phyloP scores from a whole-genome alignment of 129 eudicot genomes.

The Flaveria linearis region DNA sequence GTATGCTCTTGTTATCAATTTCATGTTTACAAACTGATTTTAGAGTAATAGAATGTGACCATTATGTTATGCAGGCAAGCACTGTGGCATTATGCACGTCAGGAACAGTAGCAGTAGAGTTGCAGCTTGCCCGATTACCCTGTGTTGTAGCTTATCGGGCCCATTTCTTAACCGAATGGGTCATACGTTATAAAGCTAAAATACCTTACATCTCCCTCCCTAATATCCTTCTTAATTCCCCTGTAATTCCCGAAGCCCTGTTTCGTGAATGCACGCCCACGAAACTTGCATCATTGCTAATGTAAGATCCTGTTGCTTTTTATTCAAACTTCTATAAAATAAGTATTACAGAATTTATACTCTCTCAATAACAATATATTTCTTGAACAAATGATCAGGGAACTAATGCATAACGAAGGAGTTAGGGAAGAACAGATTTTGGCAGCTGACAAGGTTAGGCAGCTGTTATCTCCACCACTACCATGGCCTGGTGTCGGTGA shows the following conservation, averaged over 20 bases:
- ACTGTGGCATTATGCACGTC: constrained; percentile 84
- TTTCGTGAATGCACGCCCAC: constrained; percentile 71
- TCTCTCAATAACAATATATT: not conserved
- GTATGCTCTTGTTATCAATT: not conserved
- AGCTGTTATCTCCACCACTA: constrained; percentile 43
- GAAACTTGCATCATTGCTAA: constrained; percentile 56
- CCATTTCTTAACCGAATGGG: constrained; percentile 80
- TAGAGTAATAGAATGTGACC: not conserved
- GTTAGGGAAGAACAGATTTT: constrained; percentile 47
- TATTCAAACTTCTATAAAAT: not conserved
- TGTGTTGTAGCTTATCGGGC: constrained; percentile 98
- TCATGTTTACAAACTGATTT: not conserved
- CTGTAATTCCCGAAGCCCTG: constrained; percentile 82
- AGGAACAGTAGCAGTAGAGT: constrained; percentile 91
- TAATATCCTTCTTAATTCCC: constrained; percentile 69
- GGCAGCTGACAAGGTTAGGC: constrained; percentile 55
- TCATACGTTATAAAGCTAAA: constrained; percentile 81
- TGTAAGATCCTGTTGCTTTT: constrained; percentile 42
- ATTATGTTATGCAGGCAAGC: constrained; percentile 66
- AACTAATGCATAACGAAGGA: constrained; percentile 44
- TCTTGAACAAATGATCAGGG: constrained; percentile 37
- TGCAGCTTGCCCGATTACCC: constrained; percentile 91
- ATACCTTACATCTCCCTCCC: constrained; percentile 85
- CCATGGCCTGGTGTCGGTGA: not conserved
- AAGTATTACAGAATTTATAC: not conserved